These are phyloP conservation scores for Dendrobium nobile DNA, from an alignment of 106 monocot genomes.

Conservation along the genomic window DNA sequence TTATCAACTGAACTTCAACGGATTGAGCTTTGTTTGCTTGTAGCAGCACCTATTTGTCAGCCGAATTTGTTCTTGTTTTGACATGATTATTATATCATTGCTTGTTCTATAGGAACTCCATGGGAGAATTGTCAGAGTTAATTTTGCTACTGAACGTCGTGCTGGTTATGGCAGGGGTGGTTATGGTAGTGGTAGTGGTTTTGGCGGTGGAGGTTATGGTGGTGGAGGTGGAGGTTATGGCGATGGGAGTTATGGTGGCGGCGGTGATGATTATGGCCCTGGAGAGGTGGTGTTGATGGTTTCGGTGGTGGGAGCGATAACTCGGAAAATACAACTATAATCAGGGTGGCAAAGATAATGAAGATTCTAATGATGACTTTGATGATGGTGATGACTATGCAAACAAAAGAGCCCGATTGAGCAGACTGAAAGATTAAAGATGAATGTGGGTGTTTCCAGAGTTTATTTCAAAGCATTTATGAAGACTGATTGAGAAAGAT, in stretches of 20 bases:
- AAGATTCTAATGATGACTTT: background rate
- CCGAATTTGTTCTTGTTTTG: no score
- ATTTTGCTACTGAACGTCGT: conserved; percentile 4
- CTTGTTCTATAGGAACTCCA: background rate
- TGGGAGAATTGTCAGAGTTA: background rate
- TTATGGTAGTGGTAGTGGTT: background rate
- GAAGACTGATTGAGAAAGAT: no score
- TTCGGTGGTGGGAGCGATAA: background rate
- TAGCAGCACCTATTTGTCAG: no score
- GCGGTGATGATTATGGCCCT: background rate
- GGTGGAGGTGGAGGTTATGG: background rate
- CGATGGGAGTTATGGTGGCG: background rate
- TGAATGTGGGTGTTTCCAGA: no score
- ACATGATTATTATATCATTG: background rate
- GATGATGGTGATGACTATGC: conserved; percentile 7
- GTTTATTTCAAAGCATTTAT: no score
- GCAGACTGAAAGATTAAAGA: no score
- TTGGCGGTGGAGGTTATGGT: background rate
- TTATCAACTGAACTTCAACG: no score
- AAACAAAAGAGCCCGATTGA: background rate
- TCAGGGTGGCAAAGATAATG: background rate
- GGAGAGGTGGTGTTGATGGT: background rate
- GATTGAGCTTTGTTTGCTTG: no score
- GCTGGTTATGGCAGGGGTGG: background rate
- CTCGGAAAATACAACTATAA: background rate